These are phyloP conservation scores for Larix kaempferi DNA, from an alignment of 75 land plant species.

Conservation along the genomic window DNA sequence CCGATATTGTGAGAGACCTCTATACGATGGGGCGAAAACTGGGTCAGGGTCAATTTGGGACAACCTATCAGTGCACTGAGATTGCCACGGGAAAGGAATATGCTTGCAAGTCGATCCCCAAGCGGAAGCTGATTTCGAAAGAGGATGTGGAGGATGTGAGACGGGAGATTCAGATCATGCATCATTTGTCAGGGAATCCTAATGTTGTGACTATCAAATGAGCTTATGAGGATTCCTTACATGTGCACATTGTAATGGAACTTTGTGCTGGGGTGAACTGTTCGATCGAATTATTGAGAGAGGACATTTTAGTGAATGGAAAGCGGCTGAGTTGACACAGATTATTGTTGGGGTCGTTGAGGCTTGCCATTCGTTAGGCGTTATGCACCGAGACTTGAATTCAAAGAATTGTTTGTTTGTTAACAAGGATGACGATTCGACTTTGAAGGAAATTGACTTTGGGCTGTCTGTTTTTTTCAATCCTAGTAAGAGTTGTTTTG, in stretches of 20 bases:
- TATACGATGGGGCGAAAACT: constrained; percentile 58
- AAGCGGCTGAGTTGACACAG: constrained; percentile 68
- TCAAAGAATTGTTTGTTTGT: constrained; percentile 77
- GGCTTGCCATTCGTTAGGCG: constrained; percentile 72
- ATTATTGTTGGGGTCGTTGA: constrained; percentile 83
- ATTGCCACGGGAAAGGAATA: constrained; percentile 61
- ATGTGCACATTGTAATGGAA: constrained; percentile 76
- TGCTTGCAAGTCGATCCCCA: constrained; percentile 82
- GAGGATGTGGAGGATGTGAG: constrained; percentile 86
- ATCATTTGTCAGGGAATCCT: constrained; percentile 78
- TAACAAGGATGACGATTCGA: constrained; percentile 73
- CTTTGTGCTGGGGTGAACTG: constrained; percentile 60
- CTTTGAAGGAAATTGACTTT: constrained; percentile 79
- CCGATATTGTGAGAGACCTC: constrained; percentile 61
- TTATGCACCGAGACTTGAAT: constrained; percentile 69
- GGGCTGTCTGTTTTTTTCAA: constrained; percentile 88
- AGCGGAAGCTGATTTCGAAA: constrained; percentile 69
- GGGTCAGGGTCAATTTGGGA: constrained; percentile 86
- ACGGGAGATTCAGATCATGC: constrained; percentile 89
- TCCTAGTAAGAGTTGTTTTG: constrained; percentile 39
- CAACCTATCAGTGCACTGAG: constrained; percentile 70
- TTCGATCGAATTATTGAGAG: constrained; percentile 78
- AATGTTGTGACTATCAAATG: constrained; percentile 78
- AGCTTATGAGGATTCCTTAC: constrained; percentile 68
- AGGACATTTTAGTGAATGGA: constrained; percentile 76